Base-by-base conservation (phyloP, 306 rosid species). In the Fagus crenata region DNA sequence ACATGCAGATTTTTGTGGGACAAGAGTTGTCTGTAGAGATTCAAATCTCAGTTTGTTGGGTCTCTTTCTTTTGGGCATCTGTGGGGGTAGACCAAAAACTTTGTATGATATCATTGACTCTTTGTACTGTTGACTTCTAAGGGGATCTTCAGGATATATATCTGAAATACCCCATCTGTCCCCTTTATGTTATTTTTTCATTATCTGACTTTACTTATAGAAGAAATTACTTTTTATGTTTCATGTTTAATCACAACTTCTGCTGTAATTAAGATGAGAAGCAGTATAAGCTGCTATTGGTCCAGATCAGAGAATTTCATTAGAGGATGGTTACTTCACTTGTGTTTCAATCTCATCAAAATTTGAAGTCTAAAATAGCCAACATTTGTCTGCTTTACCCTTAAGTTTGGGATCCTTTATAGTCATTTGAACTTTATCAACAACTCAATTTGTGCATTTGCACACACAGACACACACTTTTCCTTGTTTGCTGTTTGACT, bases 401-500 rank as follows among this genome's bases (percentile, higher is more conserved):
- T 69, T 15, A 67, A 39, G 72, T 76, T 60, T 46, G 6, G 61
- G 49, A 55, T 40, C 75, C 60, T 61, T 12, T 60, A 31, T 46
- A 49, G 84, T 73, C 58, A 12, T 72, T 71, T 76, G 51, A 75
- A 72, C 67, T 72, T 78, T 53, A 51, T 13, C 18, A 18, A 22
- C 71, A 46, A 46, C 53, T 40, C 58, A 11, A 18, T 76, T 7
- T 36, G 3, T 5, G 42, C 43, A 17, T 15, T 8, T 14, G 49
- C 51, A 37, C 18, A 11, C 49, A 17, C 51, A 37, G 6, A 37
- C 3, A n/a, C n/a, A 37, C 3, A n/a, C n/a, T 74, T 54, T 79
- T 71, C 58, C 75, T 77, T 67, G 49, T 71, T n/a, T 73, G 69
- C 77, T 60, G 35, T 82, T 83, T 86, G 88, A 85, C 83, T 83